A percentile compares a stretch with the other conserved stretches of the same genome.
These are phyloP conservation scores for Penicillium sp. DNA, from an alignment of 2,329 filamentous ascomycete species.

Conservation along the genomic window DNA sequence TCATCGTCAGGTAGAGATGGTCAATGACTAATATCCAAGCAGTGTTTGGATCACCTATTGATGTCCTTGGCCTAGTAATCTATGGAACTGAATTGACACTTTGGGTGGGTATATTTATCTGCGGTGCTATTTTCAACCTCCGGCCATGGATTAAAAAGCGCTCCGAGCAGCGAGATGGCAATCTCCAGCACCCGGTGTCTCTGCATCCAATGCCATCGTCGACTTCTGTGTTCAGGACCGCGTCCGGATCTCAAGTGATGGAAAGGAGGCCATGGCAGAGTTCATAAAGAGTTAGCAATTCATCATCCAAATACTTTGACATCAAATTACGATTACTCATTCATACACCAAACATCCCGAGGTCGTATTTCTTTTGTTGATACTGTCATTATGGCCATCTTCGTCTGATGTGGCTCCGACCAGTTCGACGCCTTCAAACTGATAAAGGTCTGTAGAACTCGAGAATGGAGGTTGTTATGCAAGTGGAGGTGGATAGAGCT, in stretches of 20 bases:
- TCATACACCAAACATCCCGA: not conserved
- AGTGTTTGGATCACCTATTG: slow-evolving; percentile 32
- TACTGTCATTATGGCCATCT: not conserved
- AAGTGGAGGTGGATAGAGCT: not conserved
- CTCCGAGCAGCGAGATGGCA: slow-evolving; percentile 7
- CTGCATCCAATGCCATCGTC: slow-evolving; percentile 56
- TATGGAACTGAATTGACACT: slow-evolving; percentile 64
- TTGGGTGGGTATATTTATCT: slow-evolving; percentile 66
- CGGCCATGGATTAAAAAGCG: slow-evolving; percentile 52
- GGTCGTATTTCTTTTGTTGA: not conserved
- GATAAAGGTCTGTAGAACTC: not conserved
- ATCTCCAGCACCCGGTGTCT: slow-evolving; percentile 14
- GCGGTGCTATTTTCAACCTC: slow-evolving; percentile 64
- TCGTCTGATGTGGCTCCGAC: not conserved
- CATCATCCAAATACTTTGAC: not conserved
- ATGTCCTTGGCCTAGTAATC: slow-evolving; percentile 63
- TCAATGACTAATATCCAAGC: not conserved
- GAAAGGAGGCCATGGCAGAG: slow-evolving; percentile 12
- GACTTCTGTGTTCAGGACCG: slow-evolving; percentile 62
- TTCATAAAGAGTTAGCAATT: slow-evolving; percentile 39
- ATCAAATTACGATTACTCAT: not conserved
- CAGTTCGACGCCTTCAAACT: not conserved
- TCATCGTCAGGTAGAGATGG: not conserved
- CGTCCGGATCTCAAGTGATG: slow-evolving; percentile 35
- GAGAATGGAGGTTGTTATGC: not conserved